Conservation (phyloP, 2,329 filamentous ascomycete genomes). For the Aspergillus uvarum region DNA sequence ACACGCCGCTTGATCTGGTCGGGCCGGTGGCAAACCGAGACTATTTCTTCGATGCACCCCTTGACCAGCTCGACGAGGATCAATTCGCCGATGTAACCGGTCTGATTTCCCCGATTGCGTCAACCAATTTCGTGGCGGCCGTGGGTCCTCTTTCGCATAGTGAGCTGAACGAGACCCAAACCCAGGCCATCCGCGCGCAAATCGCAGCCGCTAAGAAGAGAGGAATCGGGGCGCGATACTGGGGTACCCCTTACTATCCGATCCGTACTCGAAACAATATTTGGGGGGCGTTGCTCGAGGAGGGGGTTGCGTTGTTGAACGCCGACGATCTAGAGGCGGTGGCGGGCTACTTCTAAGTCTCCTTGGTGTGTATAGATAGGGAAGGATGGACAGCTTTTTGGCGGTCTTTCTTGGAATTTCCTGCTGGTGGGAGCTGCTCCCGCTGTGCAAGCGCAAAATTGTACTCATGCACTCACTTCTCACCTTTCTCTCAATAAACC, state of each 20-base stretch:
- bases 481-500: not conserved
- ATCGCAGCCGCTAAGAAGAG: conserved; percentile 54
- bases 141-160: conserved; percentile 41
- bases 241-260: conserved; percentile 62
- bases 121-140: conserved; percentile 49
- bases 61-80: conserved; percentile 45
- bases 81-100: conserved; percentile 48
- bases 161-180: conserved; percentile 41
- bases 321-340: conserved; percentile 61
- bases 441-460: not conserved
- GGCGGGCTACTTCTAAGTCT: conserved; percentile 37
- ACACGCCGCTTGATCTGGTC: conserved; percentile 53
- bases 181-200: conserved; percentile 53
- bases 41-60: conserved; percentile 62
- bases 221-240: conserved; percentile 62
- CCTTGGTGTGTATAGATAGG: not conserved
- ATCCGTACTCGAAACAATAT: conserved; percentile 58
- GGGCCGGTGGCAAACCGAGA: conserved; percentile 48
- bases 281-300: conserved; percentile 58
- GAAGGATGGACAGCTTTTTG: not conserved
- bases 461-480: not conserved
- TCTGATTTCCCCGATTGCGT: conserved; percentile 55
- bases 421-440: not conserved
- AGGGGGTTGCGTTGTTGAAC: conserved; percentile 62
- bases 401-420: not conserved